Conservation (phyloP, 805 yeast genomes). For the Ogataea angusta region DNA sequence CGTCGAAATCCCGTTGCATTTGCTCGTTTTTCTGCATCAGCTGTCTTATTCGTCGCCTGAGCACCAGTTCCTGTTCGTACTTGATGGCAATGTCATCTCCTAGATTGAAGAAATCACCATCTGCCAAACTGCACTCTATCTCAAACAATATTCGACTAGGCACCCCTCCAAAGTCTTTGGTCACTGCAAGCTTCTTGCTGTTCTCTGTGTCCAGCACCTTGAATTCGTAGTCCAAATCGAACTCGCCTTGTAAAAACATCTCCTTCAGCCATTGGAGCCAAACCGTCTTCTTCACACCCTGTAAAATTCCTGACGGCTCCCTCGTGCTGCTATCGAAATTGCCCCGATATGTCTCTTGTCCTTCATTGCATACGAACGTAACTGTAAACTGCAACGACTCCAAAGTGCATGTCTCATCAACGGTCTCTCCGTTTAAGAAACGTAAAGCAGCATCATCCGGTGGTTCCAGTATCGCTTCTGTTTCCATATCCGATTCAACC, state of each 20-base stretch:
- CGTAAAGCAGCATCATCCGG: not conserved
- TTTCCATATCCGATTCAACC: conserved; percentile 6
- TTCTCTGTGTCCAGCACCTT: conserved; percentile 4
- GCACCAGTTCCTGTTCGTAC: conserved; percentile 14
- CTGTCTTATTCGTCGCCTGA: conserved; percentile 6
- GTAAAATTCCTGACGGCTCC: conserved; percentile 1
- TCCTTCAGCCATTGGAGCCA: conserved; percentile 14
- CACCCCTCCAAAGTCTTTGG: conserved; percentile 13
- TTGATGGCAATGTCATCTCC: conserved; percentile 13
- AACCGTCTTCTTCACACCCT: conserved; percentile 2
- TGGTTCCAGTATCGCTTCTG: not conserved
- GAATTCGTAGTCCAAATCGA: conserved; percentile 12
- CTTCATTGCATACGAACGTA: conserved; percentile 14
- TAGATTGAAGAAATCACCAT: conserved; percentile 11
- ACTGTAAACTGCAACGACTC: conserved; percentile 4
- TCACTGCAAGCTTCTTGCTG: conserved; percentile 8
- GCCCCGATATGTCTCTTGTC: conserved; percentile 7
- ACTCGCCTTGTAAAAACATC: conserved; percentile 10
- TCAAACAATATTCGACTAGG: conserved; percentile 15
- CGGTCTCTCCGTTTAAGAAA: not conserved
- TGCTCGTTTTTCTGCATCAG: conserved; percentile 6
- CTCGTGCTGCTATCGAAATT: not conserved
- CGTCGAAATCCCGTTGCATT: conserved; percentile 7
- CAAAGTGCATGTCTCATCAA: not conserved
- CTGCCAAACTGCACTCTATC: conserved; percentile 7